phyloP scores from a whole-genome alignment of 345 rosid genomes.

The Trapa bicornis region DNA sequence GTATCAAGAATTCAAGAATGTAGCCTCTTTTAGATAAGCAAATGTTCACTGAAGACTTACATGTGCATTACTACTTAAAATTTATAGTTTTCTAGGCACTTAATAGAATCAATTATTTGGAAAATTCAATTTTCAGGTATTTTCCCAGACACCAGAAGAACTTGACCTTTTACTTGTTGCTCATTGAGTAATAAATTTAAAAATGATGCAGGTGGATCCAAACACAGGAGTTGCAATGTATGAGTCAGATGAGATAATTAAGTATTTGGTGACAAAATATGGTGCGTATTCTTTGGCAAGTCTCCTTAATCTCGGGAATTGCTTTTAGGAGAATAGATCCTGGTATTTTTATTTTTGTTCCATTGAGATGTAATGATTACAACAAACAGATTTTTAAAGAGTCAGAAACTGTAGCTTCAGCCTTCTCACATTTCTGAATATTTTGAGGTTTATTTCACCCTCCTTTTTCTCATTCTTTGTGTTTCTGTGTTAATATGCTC shows the following conservation, averaged over 20 bases:
- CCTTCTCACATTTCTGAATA: background rate
- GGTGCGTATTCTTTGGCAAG: constrained; percentile 24
- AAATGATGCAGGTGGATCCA: constrained; percentile 58
- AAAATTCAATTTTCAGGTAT: background rate
- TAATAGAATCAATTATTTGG: too few species aligned
- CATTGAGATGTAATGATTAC: background rate
- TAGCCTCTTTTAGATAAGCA: background rate
- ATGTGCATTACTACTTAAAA: background rate
- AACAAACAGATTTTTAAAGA: background rate
- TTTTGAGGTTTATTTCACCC: background rate
- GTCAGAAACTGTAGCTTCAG: background rate
- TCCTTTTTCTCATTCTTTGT: background rate
- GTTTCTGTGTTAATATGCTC: background rate
- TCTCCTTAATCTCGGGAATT: background rate
- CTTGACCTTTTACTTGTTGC: background rate
- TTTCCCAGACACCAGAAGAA: background rate
- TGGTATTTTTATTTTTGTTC: background rate
- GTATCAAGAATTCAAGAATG: background rate
- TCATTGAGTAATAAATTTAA: background rate
- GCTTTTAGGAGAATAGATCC: background rate
- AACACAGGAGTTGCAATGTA: constrained; percentile 87
- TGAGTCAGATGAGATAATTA: constrained; percentile 86
- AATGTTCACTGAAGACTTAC: background rate
- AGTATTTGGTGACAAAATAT: constrained; percentile 66
- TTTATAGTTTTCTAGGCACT: too few species aligned